Conservation (phyloP, 805 yeast species). For the Pichia manshurica region DNA sequence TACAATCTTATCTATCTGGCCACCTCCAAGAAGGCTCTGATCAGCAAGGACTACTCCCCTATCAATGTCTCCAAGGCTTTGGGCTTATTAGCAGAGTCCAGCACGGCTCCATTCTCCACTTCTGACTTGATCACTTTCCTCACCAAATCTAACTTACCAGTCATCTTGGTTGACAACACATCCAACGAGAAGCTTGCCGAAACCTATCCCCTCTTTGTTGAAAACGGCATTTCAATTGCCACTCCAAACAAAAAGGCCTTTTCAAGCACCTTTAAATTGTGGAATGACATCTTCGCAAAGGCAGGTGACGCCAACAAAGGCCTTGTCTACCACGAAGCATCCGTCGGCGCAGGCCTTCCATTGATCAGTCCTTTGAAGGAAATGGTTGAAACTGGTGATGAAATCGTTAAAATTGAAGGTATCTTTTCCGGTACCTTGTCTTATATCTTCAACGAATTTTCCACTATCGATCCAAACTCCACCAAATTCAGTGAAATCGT, state of each 20-base stretch:
- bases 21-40: constrained; percentile 62
- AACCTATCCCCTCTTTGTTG: constrained; percentile 67
- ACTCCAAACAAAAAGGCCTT: constrained; percentile 99
- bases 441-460: constrained; percentile 89
- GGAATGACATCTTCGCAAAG: constrained; percentile 66
- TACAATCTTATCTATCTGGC: constrained; percentile 81
- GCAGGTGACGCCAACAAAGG: constrained; percentile 55
- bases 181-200: constrained; percentile 75
- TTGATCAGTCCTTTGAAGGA: constrained; percentile 85
- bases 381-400: constrained; percentile 87
- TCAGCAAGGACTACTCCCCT: constrained; percentile 65
- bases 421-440: constrained; percentile 94
- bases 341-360: constrained; percentile 98
- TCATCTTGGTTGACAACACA: constrained; percentile 90
- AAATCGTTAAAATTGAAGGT: constrained; percentile 88
- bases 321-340: constrained; percentile 93
- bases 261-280: constrained; percentile 64
- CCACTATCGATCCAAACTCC: constrained; percentile 55
- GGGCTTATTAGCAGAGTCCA: constrained; percentile 38
- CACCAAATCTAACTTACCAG: constrained; percentile 62
- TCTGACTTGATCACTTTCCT: constrained; percentile 58
- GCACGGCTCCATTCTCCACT: constrained; percentile 46
- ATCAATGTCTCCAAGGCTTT: constrained; percentile 59
- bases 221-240: constrained; percentile 83
- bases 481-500: constrained; percentile 88